Evolutionary conservation across 352 stramenopile species (phyloP).

Genomic region (Thalassiosira hispida): DNA sequence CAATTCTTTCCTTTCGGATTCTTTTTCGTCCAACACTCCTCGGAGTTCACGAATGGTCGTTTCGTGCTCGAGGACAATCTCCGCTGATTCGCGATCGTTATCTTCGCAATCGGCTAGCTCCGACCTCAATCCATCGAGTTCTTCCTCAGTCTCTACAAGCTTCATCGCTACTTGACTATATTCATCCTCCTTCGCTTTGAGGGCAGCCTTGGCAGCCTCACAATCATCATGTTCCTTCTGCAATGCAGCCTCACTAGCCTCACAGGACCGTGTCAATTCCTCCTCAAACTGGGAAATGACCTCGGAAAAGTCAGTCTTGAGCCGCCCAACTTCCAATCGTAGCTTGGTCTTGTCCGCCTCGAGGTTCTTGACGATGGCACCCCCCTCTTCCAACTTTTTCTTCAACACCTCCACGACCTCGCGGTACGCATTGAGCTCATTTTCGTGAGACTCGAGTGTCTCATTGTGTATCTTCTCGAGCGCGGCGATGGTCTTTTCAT

Average conservation of each 20-base stretch:
- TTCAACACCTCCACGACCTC: constrained; percentile 25
- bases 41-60: not conserved
- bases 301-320: constrained; percentile 31
- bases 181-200: constrained; percentile 19
- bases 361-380: not conserved
- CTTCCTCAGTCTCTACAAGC: not conserved
- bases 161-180: constrained; percentile 8
- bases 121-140: constrained; percentile 6
- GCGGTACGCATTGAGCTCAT: constrained; percentile 29
- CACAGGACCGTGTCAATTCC: constrained; percentile 23
- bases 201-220: not conserved
- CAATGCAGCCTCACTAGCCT: constrained; percentile 26
- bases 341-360: constrained; percentile 19
- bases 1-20: not conserved
- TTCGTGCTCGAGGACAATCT: not conserved
- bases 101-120: constrained; percentile 29
- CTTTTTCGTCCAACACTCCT: constrained; percentile 3
- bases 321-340: constrained; percentile 11
- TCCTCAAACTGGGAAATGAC: constrained; percentile 37
- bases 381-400: constrained; percentile 11
- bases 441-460: constrained; percentile 2
- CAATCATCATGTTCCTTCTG: constrained; percentile 24
- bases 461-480: constrained; percentile 29
- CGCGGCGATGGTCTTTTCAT: constrained; percentile 6
- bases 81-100: constrained; percentile 6